Evolutionary conservation across 108 stramenopile genomes (phyloP).

Genomic region (Mediolabrus comicus): DNA sequence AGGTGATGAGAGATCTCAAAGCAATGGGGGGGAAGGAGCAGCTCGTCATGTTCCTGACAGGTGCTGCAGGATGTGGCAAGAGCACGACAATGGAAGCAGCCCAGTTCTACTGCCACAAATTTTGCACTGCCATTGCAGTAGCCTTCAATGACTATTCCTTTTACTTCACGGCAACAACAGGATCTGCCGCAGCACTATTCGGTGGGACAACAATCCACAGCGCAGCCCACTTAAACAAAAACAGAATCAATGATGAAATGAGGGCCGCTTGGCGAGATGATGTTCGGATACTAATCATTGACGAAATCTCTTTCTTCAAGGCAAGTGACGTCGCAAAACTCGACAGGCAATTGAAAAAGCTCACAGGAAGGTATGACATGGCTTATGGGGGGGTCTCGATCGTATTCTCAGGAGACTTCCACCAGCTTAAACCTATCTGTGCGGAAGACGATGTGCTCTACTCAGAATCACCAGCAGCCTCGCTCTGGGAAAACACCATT

Average conservation of each 20-base stretch:
- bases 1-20: no score
- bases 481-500: not conserved
- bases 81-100: no score
- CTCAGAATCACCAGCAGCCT: not conserved
- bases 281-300: constrained; percentile 18
- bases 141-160: no score
- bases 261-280: not conserved
- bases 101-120: no score
- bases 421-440: constrained; percentile 5
- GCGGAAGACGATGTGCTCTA: not conserved
- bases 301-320: constrained; percentile 16
- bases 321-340: not conserved
- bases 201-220: no score
- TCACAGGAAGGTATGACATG: not conserved
- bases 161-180: no score
- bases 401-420: constrained; percentile 13
- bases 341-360: not conserved
- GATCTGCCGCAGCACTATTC: no score
- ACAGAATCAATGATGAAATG: not conserved
- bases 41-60: no score
- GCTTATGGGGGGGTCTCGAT: constrained; percentile 7
- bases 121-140: no score
- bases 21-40: no score
- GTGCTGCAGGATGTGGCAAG: no score
- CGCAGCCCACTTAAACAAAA: no score